Percentiles rank a stretch among this genome's conserved stretches.
phyloP scores from a whole-genome alignment of 202 grass and related monocot species.

The Bolboschoenoplectus hybrid region DNA sequence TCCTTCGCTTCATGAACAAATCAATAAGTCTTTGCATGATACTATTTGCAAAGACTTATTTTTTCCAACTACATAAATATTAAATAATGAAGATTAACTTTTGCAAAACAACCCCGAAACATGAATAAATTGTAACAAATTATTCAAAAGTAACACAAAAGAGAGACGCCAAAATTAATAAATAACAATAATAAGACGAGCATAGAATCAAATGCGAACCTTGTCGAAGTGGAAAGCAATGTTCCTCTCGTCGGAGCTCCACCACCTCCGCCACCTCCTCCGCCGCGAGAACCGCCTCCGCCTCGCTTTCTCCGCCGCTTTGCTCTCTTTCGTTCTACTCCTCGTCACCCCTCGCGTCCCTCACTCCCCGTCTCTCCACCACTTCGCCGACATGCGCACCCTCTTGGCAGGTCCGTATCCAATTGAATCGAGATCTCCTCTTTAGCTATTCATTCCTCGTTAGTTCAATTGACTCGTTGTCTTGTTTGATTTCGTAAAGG shows the following conservation, averaged over 20 bases:
- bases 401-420: conserved; percentile 45
- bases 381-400: conserved; percentile 98
- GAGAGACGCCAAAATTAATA: neutral
- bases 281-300: conserved; percentile 53
- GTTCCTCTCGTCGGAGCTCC: conserved; percentile 43
- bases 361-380: conserved; percentile 80
- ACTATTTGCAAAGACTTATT: too few relatives aligned
- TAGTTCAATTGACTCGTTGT: neutral
- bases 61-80: too few relatives aligned
- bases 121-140: neutral
- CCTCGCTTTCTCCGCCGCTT: neutral
- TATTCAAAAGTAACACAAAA: neutral
- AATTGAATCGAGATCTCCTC: neutral
- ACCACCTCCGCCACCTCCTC: conserved; percentile 44
- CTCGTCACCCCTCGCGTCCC: conserved; percentile 76
- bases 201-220: neutral
- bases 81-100: neutral
- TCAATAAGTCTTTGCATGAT: too few relatives aligned
- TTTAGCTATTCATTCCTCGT: neutral
- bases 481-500: conserved; percentile 35
- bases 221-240: conserved; percentile 18
- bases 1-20: too few relatives aligned
- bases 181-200: conserved; percentile 29
- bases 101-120: neutral
- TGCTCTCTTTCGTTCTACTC: conserved; percentile 55